Percentiles rank a stretch among this genome's conserved stretches.
Evolutionary conservation across 129 eudicot genomes (phyloP).

Genomic region (Arctium minus): DNA sequence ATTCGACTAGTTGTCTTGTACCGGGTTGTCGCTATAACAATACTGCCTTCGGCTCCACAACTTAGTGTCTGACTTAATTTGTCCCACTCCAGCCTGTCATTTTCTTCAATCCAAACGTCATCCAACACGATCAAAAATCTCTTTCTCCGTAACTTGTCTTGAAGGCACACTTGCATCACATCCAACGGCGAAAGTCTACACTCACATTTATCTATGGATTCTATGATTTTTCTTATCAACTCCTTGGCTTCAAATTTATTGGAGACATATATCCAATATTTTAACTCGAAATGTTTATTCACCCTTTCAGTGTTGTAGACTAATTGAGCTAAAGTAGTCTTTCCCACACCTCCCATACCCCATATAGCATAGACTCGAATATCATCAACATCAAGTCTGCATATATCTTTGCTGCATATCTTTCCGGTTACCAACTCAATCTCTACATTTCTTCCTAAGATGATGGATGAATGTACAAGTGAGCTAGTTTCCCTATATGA

Average conservation of each 20-base stretch:
- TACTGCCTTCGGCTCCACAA: conserved; percentile 26
- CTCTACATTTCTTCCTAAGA: background rate
- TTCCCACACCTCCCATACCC: background rate
- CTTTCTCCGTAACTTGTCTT: background rate
- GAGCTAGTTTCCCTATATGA: conserved; percentile 8
- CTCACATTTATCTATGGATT: background rate
- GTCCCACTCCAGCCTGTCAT: conserved; percentile 8
- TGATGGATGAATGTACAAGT: background rate
- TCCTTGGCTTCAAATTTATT: background rate
- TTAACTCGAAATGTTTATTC: background rate
- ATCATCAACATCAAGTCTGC: background rate
- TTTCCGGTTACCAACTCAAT: background rate
- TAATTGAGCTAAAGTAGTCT: conserved; percentile 1
- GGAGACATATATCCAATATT: conserved; percentile 10
- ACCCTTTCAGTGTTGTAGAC: conserved; percentile 11
- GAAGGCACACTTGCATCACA: conserved; percentile 3
- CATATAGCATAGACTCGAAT: conserved; percentile 10
- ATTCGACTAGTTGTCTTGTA: conserved; percentile 1
- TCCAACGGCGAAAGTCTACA: background rate
- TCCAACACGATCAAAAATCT: conserved; percentile 32
- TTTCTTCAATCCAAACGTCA: conserved; percentile 43
- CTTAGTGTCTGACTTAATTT: conserved; percentile 19
- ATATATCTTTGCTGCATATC: conserved; percentile 6
- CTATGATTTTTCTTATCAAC: conserved; percentile 4
- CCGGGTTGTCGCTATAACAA: conserved; percentile 23